These are phyloP conservation scores for Dendrocalamus latiflorus DNA, from an alignment of 202 grass and related monocot genomes.

Conservation along the genomic window DNA sequence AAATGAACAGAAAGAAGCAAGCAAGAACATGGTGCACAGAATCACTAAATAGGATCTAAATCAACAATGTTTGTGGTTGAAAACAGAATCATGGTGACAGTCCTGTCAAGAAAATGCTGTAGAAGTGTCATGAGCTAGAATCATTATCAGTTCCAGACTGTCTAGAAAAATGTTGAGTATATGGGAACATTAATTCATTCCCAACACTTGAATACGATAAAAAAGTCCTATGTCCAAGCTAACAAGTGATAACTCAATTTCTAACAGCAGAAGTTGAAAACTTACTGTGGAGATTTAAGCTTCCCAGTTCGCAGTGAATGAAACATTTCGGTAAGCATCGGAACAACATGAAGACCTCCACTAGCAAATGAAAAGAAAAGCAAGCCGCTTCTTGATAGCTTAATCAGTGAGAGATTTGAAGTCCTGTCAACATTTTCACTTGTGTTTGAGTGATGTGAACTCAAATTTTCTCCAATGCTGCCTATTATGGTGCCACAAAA, in stretches of 20 bases:
- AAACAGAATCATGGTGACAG: constrained; percentile 9
- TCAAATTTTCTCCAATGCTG: constrained; percentile 13
- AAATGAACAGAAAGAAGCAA: neutral
- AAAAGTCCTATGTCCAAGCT: neutral
- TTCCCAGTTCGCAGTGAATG: constrained; percentile 56
- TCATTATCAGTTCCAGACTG: neutral
- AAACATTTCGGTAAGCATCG: constrained; percentile 64
- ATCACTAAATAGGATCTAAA: constrained; percentile 16
- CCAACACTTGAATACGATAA: neutral
- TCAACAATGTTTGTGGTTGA: no score
- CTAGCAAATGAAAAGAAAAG: constrained; percentile 74
- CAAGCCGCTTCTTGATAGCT: constrained; percentile 85
- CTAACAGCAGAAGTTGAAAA: constrained; percentile 10
- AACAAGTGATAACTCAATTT: constrained; percentile 11
- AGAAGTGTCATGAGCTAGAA: neutral
- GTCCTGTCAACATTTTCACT: constrained; percentile 31
- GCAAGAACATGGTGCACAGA: neutral
- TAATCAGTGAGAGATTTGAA: constrained; percentile 71
- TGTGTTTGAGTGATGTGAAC: constrained; percentile 28
- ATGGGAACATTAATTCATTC: neutral
- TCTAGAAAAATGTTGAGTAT: neutral
- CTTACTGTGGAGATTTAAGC: constrained; percentile 74
- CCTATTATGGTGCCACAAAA: constrained; percentile 32
- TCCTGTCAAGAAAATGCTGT: neutral
- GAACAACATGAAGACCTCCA: constrained; percentile 51